Percentiles rank a stretch among this genome's conserved stretches.
Conservation (phyloP, 2,329 filamentous ascomycete genomes). For the Alternaria viburni region DNA sequence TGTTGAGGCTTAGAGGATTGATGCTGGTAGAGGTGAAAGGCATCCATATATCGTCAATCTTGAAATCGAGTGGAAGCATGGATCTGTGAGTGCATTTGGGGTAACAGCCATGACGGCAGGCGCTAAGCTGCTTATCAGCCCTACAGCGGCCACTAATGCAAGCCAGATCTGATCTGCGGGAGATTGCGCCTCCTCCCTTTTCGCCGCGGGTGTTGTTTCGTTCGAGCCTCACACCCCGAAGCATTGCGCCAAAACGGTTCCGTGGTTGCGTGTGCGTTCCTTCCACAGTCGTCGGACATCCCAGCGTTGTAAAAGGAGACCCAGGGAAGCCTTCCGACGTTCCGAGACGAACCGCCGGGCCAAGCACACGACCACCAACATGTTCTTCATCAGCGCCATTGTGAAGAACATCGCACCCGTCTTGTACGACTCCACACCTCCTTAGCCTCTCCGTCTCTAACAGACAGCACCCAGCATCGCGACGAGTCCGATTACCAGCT, state of each 20-base stretch:
- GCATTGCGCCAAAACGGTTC: not conserved
- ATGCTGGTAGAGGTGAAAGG: constrained; percentile 10
- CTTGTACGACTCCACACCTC: constrained; percentile 36
- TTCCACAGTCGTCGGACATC: not conserved
- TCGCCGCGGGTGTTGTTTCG: not conserved
- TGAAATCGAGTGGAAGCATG: not conserved
- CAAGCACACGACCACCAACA: constrained; percentile 12
- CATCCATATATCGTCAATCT: not conserved
- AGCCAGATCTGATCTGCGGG: constrained; percentile 7
- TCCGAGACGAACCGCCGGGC: constrained; percentile 6
- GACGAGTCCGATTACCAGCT: constrained; percentile 68
- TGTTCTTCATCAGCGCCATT: constrained; percentile 46
- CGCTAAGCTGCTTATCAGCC: constrained; percentile 18
- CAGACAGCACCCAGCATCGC: constrained; percentile 56
- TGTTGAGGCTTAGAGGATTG: not conserved
- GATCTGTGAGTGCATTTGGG: not conserved
- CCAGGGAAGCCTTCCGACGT: not conserved
- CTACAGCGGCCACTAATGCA: constrained; percentile 35
- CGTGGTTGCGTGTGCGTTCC: not conserved
- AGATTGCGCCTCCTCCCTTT: constrained; percentile 4
- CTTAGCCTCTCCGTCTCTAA: constrained; percentile 5
- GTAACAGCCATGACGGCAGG: not conserved
- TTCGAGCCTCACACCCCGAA: not conserved
- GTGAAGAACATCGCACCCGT: constrained; percentile 48
- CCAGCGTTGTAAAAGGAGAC: not conserved